Conservation (phyloP, 305 asterid genomes). For the Solanum hybrid region DNA sequence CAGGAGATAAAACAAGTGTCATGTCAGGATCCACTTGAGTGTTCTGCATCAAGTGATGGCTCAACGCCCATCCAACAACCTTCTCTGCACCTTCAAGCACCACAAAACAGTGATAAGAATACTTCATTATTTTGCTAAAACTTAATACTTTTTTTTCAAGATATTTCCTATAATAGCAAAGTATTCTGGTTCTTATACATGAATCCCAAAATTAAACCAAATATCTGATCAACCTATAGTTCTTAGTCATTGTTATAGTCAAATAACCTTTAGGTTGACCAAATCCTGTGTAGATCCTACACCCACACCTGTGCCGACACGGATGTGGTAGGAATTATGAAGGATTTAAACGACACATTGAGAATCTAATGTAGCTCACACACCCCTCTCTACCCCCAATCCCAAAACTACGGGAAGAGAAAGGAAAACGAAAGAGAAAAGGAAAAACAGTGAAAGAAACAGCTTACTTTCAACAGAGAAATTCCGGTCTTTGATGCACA, state of each 20-base stretch:
- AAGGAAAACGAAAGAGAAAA: neutral
- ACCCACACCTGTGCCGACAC: neutral
- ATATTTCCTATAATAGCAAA: neutral
- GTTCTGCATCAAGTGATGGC: slow-evolving; percentile 47
- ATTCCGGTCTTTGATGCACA: slow-evolving; percentile 46
- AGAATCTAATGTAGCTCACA: neutral
- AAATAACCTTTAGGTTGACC: neutral
- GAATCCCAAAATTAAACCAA: neutral
- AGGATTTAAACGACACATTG: neutral
- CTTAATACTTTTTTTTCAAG: neutral
- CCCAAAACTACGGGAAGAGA: neutral
- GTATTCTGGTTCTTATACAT: neutral
- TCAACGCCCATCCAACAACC: slow-evolving; percentile 72
- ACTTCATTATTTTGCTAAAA: neutral
- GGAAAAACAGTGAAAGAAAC: neutral
- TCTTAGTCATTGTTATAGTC: neutral
- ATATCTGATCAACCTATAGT: neutral
- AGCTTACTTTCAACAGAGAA: slow-evolving; percentile 45
- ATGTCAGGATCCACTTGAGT: slow-evolving; percentile 36
- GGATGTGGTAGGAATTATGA: neutral
- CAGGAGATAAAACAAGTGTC: slow-evolving; percentile 37
- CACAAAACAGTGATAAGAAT: slow-evolving; percentile 4
- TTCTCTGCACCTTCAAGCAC: slow-evolving; percentile 57
- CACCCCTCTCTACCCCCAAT: neutral
- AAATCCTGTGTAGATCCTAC: neutral